Base-by-base conservation (phyloP, 371 early-diverging fungal genomes). In the Dichotomocladium elegans region DNA sequence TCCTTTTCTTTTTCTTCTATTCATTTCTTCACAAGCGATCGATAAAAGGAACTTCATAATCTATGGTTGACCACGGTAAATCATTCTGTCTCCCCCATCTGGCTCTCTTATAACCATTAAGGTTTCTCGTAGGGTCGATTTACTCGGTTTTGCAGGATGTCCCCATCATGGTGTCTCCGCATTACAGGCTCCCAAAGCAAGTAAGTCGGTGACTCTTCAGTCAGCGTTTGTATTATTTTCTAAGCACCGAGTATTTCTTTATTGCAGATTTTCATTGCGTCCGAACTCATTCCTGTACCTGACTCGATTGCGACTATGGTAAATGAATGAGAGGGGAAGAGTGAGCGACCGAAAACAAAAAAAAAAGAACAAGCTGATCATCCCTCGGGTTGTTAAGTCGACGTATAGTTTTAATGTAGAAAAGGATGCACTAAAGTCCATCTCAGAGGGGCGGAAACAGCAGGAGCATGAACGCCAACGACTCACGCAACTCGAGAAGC, bases 111-210 rank as follows among this genome's bases (percentile, higher is more conserved):
- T 15, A n/a, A 30, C 43, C 9, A 40, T 27, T 3, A 5, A 6
- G 8, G n/a, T 35, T 14, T 15, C 19, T 17, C 3, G 8, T 46
- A 74, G 74, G 74, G 17, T 74, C 75, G 19, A 72, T 64, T 22
- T 80, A 80, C 60, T 62, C 80, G 40, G 63, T 76, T 33, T 45
- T 74, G 22, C 72, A 72, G 35, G 69, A 74, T 61, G 66, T 80
- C 14, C 80, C 80, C 22, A 63, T 77, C 22, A 80, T 80, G 73
- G 68, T 70, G 24, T 76, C 80, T 27, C 74, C 76, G 17, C 74
- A 66, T 15, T 80, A 76, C 37, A 66, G 55, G 40, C 53, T 74
- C 41, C 75, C 78, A 30, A 68, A 76, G 54, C 73, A 75, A 60
- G 80, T 77, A n/a, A n/a, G n/a, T n/a, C n/a, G n/a, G n/a, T n/a